Base-by-base conservation (phyloP, 495 filamentous ascomycete genomes). In the Evansstolkia leycettana region DNA sequence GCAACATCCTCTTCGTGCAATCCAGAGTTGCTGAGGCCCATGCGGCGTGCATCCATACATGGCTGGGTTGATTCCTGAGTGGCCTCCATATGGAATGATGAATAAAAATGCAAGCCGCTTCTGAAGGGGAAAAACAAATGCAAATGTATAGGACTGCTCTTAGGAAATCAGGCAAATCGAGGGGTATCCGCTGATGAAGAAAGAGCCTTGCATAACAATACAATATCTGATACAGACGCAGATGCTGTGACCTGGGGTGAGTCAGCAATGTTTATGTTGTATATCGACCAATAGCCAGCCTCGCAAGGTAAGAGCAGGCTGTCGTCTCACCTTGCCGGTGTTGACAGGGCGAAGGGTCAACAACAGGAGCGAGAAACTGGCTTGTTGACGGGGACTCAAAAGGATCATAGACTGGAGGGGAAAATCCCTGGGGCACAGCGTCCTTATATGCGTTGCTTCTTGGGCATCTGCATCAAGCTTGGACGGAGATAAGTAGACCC, bases 1-100 rank as follows among this genome's bases (percentile, higher is more conserved):
- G 82, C 67, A 18, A 87, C 69, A 46, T 94, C 88, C 40, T 84
- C 62, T 28, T 85, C 82, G 32, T 69, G 78, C 9, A 90, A 70
- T 17, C 80, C 82, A 14, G 86, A 89, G 42, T 75, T 78, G 47
- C 81, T 76, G 41, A 77, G 62, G 11, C 84, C 85, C 36, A 78
- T 53, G 13, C 85, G 75, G 30, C 85, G 73, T 27, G 85, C 83
- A 54, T 93, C 89, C 37, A 82, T 58, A 37, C 79, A 74, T 46
- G 73, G 78, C 50, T 96, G 87, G 1, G 90, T 95, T 29, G 78
- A 73, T 69, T 68, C 72, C 46, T 78, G 76, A 8, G 77, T 80
- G 11, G 62, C 63, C 38, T 64, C 63, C 63, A 67, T 67, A 34
- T 36, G 36, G 17, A 9, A 18, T 38, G 38, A 31, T 26, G 29